phyloP scores from a whole-genome alignment of 169 alveolate species.

The Babesia ovis region DNA sequence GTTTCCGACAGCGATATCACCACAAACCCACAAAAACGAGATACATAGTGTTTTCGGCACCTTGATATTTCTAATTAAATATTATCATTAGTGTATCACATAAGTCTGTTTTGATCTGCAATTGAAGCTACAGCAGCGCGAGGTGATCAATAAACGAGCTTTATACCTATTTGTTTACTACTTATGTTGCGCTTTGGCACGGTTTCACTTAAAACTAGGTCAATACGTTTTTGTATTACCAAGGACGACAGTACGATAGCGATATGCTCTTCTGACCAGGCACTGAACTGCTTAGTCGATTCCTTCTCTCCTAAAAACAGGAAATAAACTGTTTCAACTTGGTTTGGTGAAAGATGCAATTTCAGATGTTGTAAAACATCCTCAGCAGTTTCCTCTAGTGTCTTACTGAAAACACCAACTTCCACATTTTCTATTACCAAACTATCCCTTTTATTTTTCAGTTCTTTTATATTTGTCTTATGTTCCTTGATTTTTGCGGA shows the following conservation, averaged over 20 bases:
- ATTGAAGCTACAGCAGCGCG: too few species aligned
- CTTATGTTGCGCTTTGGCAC: conserved; percentile 24
- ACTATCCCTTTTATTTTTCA: conserved; percentile 38
- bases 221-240: conserved; percentile 5
- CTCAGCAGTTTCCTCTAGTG: conserved; percentile 42
- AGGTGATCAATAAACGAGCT: conserved; percentile 14
- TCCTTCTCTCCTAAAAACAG: conserved; percentile 42
- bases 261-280: conserved; percentile 59
- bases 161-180: conserved; percentile 57
- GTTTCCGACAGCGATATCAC: too few species aligned
- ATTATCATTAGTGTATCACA: too few species aligned
- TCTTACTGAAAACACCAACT: conserved; percentile 44
- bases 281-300: conserved; percentile 28
- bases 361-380: conserved; percentile 41
- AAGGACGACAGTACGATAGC: conserved; percentile 46
- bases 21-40: too few species aligned
- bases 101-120: too few species aligned
- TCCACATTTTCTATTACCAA: not conserved
- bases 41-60: too few species aligned
- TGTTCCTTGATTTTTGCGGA: not conserved
- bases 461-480: not conserved
- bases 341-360: conserved; percentile 22
- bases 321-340: conserved; percentile 59
- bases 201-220: conserved; percentile 12
- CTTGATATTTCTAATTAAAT: too few species aligned